Conservation (phyloP, 768 basidiomycete genomes). For the Phlebiopsis gigantea region DNA sequence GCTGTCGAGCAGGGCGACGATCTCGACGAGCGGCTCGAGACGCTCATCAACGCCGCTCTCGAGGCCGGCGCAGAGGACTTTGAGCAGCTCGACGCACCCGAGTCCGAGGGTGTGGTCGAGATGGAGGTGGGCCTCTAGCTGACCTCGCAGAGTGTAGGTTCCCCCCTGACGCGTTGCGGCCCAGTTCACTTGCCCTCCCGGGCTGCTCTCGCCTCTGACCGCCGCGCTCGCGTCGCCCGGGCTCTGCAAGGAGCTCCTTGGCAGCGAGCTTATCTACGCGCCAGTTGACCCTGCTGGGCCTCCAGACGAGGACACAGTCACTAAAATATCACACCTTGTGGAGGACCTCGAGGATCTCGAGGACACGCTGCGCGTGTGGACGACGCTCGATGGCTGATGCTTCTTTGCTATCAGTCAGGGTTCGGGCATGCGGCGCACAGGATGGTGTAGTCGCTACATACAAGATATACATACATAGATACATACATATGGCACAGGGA, state of each 20-base stretch:
- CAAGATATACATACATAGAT: background rate
- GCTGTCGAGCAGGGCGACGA: constrained; percentile 30
- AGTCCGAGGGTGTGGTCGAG: constrained; percentile 27
- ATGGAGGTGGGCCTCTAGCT: constrained; percentile 23
- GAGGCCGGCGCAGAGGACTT: constrained; percentile 41
- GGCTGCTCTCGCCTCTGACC: constrained; percentile 34
- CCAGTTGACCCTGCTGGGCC: constrained; percentile 37
- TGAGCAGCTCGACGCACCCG: constrained; percentile 27
- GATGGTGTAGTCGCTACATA: background rate
- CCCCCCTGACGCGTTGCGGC: background rate
- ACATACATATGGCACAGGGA: background rate
- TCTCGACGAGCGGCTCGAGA: constrained; percentile 25
- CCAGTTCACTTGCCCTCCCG: constrained; percentile 43
- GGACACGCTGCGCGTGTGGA: constrained; percentile 57
- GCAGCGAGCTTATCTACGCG: constrained; percentile 51
- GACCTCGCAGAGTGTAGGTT: background rate
- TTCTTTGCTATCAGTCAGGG: background rate
- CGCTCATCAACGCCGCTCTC: constrained; percentile 36
- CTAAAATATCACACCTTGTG: constrained; percentile 39
- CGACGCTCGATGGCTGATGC: constrained; percentile 34
- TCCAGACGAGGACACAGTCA: constrained; percentile 33
- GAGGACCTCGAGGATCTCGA: constrained; percentile 51
- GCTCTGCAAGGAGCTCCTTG: constrained; percentile 34
- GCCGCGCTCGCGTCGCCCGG: constrained; percentile 27
- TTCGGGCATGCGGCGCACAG: background rate